Evolutionary conservation across 1,284 basidiomycete species (phyloP).

Genomic region (Ganoderma lingzhi): DNA sequence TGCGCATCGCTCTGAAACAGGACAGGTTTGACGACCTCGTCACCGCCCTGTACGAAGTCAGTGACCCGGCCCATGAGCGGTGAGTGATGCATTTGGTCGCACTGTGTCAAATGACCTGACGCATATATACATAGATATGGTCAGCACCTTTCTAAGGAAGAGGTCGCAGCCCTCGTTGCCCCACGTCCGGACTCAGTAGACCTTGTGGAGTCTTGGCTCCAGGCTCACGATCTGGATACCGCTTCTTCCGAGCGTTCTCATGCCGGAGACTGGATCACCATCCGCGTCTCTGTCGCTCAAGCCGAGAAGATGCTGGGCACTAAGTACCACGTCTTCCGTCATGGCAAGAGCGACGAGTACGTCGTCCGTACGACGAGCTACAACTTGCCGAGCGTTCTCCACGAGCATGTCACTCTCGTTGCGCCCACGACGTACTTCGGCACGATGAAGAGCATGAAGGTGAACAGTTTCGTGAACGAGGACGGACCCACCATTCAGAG

Average conservation of each 20-base stretch:
- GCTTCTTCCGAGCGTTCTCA: constrained; percentile 47
- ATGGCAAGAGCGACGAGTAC: constrained; percentile 52
- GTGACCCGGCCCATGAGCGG: constrained; percentile 64
- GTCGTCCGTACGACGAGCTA: constrained; percentile 63
- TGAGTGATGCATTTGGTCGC: constrained; percentile 33
- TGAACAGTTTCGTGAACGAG: constrained; percentile 52
- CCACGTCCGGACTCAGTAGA: constrained; percentile 57
- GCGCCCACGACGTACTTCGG: constrained; percentile 70
- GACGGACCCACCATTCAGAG: constrained; percentile 41
- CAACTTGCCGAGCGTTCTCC: constrained; percentile 59
- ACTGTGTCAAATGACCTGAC: neutral
- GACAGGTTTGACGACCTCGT: constrained; percentile 59
- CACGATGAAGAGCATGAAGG: constrained; percentile 54
- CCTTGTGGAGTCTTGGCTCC: constrained; percentile 64
- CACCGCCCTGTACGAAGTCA: constrained; percentile 61
- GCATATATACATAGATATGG: constrained; percentile 47
- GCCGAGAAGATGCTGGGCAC: constrained; percentile 64
- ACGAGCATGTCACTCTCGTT: constrained; percentile 60
- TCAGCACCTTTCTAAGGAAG: constrained; percentile 56
- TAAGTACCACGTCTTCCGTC: constrained; percentile 62
- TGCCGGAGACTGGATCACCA: constrained; percentile 62
- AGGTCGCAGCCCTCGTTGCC: constrained; percentile 57
- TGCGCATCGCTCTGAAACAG: constrained; percentile 65
- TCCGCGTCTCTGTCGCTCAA: constrained; percentile 61
- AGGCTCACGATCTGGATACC: constrained; percentile 52